Conservation (phyloP, 208 protist genomes). For the Leishmania amazonensis region DNA sequence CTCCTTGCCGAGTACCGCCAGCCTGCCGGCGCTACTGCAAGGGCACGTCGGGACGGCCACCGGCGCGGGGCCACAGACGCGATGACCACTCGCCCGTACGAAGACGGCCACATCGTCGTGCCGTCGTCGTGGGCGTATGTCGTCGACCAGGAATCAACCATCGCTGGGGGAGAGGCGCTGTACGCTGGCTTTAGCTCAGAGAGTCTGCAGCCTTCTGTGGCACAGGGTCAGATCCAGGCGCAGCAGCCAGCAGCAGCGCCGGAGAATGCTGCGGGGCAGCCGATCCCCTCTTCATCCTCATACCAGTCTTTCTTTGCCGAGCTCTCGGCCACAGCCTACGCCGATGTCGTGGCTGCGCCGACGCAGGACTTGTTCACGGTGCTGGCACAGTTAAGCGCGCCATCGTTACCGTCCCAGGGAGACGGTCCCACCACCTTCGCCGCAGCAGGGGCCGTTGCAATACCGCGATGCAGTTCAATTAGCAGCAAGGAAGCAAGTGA, state of each 20-base stretch:
- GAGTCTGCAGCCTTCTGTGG: slow-evolving; percentile 26
- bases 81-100: not conserved
- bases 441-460: not conserved
- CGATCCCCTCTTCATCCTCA: not conserved
- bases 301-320: not conserved
- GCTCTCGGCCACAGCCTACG: not conserved
- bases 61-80: not conserved
- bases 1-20: slow-evolving; percentile 22
- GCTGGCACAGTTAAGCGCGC: not conserved
- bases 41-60: not conserved
- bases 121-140: not conserved
- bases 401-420: not conserved
- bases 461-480: not conserved
- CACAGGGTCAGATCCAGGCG: not conserved
- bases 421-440: not conserved
- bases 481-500: not conserved
- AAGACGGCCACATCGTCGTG: not conserved
- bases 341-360: slow-evolving; percentile 11
- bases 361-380: slow-evolving; percentile 12
- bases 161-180: not conserved
- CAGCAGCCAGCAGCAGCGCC: not conserved
- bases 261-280: not conserved
- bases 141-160: not conserved
- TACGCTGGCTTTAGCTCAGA: slow-evolving; percentile 33
- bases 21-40: slow-evolving; percentile 1